These are phyloP conservation scores for Ensete ventricosum DNA, from an alignment of 176 grass and related monocot species.

Conservation along the genomic window DNA sequence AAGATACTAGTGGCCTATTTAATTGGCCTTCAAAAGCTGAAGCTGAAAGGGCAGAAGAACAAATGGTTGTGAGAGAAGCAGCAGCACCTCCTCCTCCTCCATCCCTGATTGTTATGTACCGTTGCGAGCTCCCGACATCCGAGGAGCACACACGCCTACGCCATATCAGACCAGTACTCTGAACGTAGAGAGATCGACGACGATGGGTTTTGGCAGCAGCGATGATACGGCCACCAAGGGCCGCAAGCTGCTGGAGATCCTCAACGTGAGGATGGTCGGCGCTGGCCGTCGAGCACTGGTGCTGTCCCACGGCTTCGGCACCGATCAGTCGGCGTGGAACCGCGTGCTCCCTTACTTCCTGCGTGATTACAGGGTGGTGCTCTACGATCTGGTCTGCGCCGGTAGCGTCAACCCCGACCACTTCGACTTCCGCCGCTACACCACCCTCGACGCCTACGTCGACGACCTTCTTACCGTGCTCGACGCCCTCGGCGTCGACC, in stretches of 20 bases:
- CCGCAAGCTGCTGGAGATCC: constrained; percentile 71
- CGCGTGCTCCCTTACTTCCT: constrained; percentile 56
- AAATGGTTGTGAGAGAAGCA: too few species aligned
- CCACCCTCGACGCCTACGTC: constrained; percentile 65
- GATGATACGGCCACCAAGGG: background rate
- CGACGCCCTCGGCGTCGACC: constrained; percentile 48
- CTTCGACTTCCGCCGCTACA: background rate
- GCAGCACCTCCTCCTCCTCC: too few species aligned
- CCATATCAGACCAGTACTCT: too few species aligned
- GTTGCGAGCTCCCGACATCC: too few species aligned
- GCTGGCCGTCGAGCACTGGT: constrained; percentile 55
- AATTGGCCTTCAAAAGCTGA: too few species aligned
- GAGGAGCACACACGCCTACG: too few species aligned
- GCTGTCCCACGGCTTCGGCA: constrained; percentile 81
- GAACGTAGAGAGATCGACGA: too few species aligned
- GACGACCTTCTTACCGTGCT: constrained; percentile 77
- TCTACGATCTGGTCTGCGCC: constrained; percentile 47
- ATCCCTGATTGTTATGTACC: too few species aligned
- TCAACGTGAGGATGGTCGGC: constrained; percentile 19
- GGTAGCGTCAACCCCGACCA: too few species aligned
- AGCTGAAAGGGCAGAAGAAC: too few species aligned
- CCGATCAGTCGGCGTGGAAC: constrained; percentile 29
- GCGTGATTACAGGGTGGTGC: constrained; percentile 67
- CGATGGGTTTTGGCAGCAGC: background rate
- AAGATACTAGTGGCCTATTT: too few species aligned